Evolutionary conservation across 2,329 filamentous ascomycete genomes (phyloP), one percentile per base, ranked within the genome.

Genomic region (Alternaria ventricosa): DNA sequence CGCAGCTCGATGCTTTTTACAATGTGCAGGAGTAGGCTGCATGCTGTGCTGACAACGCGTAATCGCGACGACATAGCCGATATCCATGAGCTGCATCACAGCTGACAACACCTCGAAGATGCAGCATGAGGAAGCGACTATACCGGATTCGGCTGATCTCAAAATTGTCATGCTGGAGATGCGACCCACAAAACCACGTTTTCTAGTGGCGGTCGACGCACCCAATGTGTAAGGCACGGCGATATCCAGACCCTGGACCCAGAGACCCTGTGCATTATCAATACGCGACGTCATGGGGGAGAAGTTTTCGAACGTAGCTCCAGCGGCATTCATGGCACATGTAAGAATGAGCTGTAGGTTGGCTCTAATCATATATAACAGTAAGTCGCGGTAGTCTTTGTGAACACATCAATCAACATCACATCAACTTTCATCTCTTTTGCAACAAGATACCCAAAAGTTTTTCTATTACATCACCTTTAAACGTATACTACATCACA

Each of bases 271-370:
- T 60, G 50, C 20, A 64, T 63, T 65, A 64, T 54, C 63, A 62
- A 67, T 54, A 13, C n/a, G 60, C 67, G 64, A 72, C 71, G 69
- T 71, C 71, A 71, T 71, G 51, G 51, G 41, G n/a, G 41, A 56
- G 55, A 63, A 69, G 50, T 58, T 70, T 67, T 64, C 56, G 33
- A 71, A 57, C 18, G 45, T 58, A 45, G 30, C 46, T 50, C 46
- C 57, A 53, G 47, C 59, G 20, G 49, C 33, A 44, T 33, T 51
- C n/a, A 55, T 51, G 27, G 46, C 22, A 51, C 22, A 43, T 49
- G 49, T 44, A 49, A 46, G 30, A 59, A 27, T 54, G 45, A 46
- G 27, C 46, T 56, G 18, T 25, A 18, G 28, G 33, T 6, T 36
- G 30, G 27, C 20, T 46, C 13, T 47, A 27, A 13, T 49, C 25